A percentile compares a stretch with the other conserved stretches of the same genome.
Conservation (phyloP, 129 eudicot genomes). For the Dittrichia graveolens region DNA sequence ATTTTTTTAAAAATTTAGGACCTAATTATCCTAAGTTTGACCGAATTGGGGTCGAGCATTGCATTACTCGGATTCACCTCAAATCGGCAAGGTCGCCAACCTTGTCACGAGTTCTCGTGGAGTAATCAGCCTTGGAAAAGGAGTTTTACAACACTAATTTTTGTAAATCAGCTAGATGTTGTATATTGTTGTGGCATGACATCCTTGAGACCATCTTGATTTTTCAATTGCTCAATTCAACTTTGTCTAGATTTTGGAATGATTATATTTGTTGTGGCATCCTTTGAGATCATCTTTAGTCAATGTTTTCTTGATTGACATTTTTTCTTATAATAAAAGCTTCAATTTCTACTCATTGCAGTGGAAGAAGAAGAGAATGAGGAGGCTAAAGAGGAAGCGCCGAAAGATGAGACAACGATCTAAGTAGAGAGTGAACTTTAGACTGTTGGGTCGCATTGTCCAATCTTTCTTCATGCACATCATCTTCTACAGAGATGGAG, state of each 20-base stretch:
- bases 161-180: background rate
- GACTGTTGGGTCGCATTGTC: constrained; percentile 13
- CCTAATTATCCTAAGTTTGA: too few relatives aligned
- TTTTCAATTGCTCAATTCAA: too few relatives aligned
- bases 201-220: background rate
- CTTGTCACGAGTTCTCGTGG: background rate
- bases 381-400: constrained; percentile 90
- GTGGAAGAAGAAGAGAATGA: constrained; percentile 97
- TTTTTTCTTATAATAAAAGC: background rate
- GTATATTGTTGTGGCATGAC: background rate
- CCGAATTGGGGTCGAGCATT: too few relatives aligned
- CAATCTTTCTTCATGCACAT: constrained; percentile 41
- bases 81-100: background rate
- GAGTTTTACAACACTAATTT: too few relatives aligned
- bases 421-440: constrained; percentile 43
- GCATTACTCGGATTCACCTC: too few relatives aligned
- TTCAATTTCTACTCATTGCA: constrained; percentile 15
- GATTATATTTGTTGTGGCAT: background rate
- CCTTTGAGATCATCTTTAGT: too few relatives aligned
- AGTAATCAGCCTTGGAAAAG: too few relatives aligned
- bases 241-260: background rate
- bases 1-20: too few relatives aligned
- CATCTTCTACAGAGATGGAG: constrained; percentile 8
- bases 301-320: too few relatives aligned
- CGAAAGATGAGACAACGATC: constrained; percentile 94